These are phyloP conservation scores for Colletotrichum musicola DNA, from an alignment of 2,329 filamentous ascomycete species.

Conservation along the genomic window DNA sequence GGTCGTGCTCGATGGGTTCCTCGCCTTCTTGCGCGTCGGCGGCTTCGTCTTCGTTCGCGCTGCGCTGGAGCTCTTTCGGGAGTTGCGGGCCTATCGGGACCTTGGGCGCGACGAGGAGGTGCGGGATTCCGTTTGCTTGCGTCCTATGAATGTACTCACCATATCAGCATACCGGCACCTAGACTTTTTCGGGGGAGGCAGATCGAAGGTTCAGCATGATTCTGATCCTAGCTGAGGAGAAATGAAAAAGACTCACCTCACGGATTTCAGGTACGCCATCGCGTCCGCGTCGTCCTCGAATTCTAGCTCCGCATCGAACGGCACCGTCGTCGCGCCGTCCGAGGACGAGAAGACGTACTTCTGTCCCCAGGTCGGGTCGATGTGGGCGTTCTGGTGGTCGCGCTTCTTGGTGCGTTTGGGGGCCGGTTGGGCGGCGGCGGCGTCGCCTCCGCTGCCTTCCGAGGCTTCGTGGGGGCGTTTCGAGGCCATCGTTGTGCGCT, in stretches of 20 bases:
- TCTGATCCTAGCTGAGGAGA: no score
- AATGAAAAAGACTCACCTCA: slow-evolving; percentile 65
- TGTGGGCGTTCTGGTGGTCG: slow-evolving; percentile 58
- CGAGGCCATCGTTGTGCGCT: slow-evolving; percentile 45
- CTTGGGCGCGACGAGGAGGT: slow-evolving; percentile 75
- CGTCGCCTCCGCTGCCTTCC: slow-evolving; percentile 41
- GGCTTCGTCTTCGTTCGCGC: slow-evolving; percentile 44
- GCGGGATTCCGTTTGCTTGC: slow-evolving; percentile 81
- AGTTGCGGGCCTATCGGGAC: slow-evolving; percentile 65
- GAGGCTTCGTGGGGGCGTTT: slow-evolving; percentile 51
- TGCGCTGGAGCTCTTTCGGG: slow-evolving; percentile 52
- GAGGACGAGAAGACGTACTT: slow-evolving; percentile 78
- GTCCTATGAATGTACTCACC: slow-evolving; percentile 70
- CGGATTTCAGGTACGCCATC: slow-evolving; percentile 77
- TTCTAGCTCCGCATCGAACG: slow-evolving; percentile 69
- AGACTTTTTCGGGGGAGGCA: not conserved
- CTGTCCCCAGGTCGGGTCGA: slow-evolving; percentile 78
- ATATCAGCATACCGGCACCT: slow-evolving; percentile 58
- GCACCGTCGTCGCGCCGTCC: slow-evolving; percentile 60
- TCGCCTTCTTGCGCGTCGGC: slow-evolving; percentile 44
- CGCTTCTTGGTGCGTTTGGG: slow-evolving; percentile 45
- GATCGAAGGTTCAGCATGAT: slow-evolving; percentile 44
- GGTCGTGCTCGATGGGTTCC: slow-evolving; percentile 49
- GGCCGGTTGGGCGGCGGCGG: slow-evolving; percentile 43
- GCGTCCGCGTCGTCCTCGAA: slow-evolving; percentile 78